Percentiles rank a stretch among this genome's conserved stretches.
phyloP scores from a whole-genome alignment of 768 basidiomycete species.

The Tricholoma flavovirens region DNA sequence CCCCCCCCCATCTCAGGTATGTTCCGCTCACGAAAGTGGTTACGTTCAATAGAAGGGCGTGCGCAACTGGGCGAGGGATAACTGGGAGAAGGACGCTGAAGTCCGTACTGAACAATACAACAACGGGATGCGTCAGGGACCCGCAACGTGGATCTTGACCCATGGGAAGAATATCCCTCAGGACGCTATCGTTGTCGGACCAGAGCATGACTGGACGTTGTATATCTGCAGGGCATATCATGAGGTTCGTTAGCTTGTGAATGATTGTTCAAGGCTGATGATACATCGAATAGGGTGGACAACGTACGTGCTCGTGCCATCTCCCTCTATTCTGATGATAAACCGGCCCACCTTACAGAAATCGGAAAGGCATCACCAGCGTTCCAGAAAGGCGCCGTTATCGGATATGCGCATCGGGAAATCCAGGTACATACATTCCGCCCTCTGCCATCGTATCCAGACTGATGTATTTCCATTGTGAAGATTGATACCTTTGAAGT shows the following conservation, averaged over 20 bases:
- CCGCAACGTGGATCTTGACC: slow-evolving; percentile 58
- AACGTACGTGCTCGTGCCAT: slow-evolving; percentile 42
- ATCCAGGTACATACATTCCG: slow-evolving; percentile 39
- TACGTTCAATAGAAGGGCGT: slow-evolving; percentile 39
- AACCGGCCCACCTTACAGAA: slow-evolving; percentile 40
- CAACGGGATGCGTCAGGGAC: slow-evolving; percentile 35
- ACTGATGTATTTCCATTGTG: not conserved
- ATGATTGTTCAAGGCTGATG: not conserved
- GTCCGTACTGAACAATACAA: slow-evolving; percentile 46
- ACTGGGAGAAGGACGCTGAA: slow-evolving; percentile 56
- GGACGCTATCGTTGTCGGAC: slow-evolving; percentile 51
- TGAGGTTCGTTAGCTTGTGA: slow-evolving; percentile 37
- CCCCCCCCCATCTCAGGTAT: slow-evolving; percentile 44
- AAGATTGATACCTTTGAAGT: slow-evolving; percentile 63
- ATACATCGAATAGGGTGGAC: slow-evolving; percentile 36
- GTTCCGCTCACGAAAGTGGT: slow-evolving; percentile 4
- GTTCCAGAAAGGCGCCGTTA: slow-evolving; percentile 56
- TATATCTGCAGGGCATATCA: slow-evolving; percentile 57
- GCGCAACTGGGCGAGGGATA: slow-evolving; percentile 40
- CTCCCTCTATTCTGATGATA: slow-evolving; percentile 10
- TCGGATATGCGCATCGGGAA: slow-evolving; percentile 58
- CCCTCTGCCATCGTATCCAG: not conserved
- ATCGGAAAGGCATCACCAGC: slow-evolving; percentile 57
- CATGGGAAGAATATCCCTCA: slow-evolving; percentile 55
- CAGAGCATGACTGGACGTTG: slow-evolving; percentile 44